A percentile compares a stretch with the other conserved stretches of the same genome.
Evolutionary conservation across 129 eudicot species (phyloP).

Genomic region (Erigeron canadensis): DNA sequence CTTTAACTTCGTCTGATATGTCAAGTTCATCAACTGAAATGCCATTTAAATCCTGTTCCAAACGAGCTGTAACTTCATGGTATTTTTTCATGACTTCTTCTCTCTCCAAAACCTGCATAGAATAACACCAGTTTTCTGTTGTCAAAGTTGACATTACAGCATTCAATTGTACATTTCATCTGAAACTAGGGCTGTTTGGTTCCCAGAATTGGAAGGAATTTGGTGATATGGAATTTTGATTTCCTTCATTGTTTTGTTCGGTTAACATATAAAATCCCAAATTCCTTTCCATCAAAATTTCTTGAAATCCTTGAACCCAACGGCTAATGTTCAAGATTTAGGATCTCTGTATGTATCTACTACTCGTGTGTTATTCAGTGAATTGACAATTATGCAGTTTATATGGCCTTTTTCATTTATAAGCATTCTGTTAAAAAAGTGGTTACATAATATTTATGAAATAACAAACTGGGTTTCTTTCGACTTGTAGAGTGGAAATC

Average conservation of each 20-base stretch:
- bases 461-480: not conserved
- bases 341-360: not conserved
- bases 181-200: not conserved
- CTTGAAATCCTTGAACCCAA: not conserved
- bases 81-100: slow-evolving; percentile 61
- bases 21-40: slow-evolving; percentile 63
- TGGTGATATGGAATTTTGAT: too few relatives aligned
- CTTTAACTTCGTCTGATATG: slow-evolving; percentile 93
- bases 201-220: too few relatives aligned
- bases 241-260: too few relatives aligned
- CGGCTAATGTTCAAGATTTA: not conserved
- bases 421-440: too few relatives aligned
- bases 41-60: slow-evolving; percentile 70
- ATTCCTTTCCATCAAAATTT: too few relatives aligned
- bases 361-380: slow-evolving; percentile 15
- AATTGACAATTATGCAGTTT: not conserved
- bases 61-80: slow-evolving; percentile 59
- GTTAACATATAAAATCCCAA: too few relatives aligned
- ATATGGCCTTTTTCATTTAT: not conserved
- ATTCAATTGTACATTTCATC: not conserved
- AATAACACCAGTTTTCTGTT: too few relatives aligned
- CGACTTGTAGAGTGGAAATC: not conserved
- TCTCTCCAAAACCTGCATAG: slow-evolving; percentile 75
- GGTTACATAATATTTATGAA: too few relatives aligned
- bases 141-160: too few relatives aligned